phyloP scores from a whole-genome alignment of 1,284 basidiomycete species.

The Tilletia setariae region DNA sequence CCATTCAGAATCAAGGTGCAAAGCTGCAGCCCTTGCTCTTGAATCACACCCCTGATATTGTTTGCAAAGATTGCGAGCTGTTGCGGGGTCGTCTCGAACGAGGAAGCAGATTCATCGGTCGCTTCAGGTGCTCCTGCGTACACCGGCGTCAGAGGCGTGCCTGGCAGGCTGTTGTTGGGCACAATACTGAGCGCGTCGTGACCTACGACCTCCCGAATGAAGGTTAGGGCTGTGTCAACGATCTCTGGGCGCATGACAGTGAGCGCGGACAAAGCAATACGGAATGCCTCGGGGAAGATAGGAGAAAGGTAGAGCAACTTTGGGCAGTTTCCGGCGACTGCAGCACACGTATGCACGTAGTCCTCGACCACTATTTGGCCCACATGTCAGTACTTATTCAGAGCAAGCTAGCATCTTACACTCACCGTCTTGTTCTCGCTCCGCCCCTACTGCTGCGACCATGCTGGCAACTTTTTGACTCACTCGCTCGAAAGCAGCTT shows the following conservation, averaged over 20 bases:
- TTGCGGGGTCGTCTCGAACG: constrained; percentile 59
- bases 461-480: constrained; percentile 35
- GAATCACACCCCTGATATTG: constrained; percentile 67
- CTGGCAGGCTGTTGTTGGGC: constrained; percentile 25
- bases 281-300: constrained; percentile 55
- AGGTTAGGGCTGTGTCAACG: constrained; percentile 74
- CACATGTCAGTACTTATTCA: background rate
- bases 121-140: background rate
- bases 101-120: constrained; percentile 23
- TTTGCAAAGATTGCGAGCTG: constrained; percentile 67
- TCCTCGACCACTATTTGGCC: constrained; percentile 78
- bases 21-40: constrained; percentile 72
- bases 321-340: constrained; percentile 68
- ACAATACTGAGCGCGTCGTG: constrained; percentile 58
- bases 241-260: constrained; percentile 62
- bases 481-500: constrained; percentile 37
- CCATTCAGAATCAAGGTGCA: constrained; percentile 72
- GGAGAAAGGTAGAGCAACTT: constrained; percentile 65
- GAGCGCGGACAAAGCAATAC: constrained; percentile 35
- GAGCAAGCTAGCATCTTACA: background rate
- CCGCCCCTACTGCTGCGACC: constrained; percentile 32
- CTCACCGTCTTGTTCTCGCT: constrained; percentile 34
- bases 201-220: constrained; percentile 70
- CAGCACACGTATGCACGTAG: constrained; percentile 77
- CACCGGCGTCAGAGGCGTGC: constrained; percentile 22